Percentiles rank a stretch among this genome's conserved stretches.
These are phyloP conservation scores for Ambrosiella beaveri DNA, from an alignment of 2,329 filamentous ascomycete species.

Conservation along the genomic window DNA sequence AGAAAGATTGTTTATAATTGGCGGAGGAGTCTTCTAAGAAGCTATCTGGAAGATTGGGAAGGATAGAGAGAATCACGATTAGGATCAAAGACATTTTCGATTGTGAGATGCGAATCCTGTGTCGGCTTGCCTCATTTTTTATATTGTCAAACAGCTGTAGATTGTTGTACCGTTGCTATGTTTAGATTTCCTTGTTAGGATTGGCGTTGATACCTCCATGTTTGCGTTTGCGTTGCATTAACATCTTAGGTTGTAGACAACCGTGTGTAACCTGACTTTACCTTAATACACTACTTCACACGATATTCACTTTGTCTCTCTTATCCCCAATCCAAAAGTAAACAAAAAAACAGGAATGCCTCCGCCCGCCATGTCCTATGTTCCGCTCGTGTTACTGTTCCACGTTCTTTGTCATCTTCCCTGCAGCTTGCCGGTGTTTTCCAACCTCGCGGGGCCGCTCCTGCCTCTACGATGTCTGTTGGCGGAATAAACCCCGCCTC, in stretches of 20 bases:
- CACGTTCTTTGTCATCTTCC: constrained; percentile 2
- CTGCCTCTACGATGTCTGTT: background rate
- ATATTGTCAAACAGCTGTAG: background rate
- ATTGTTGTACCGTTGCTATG: background rate
- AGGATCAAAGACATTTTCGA: background rate
- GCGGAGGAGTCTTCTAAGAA: constrained; percentile 63
- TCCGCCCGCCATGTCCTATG: background rate
- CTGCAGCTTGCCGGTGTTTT: background rate
- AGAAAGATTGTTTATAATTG: constrained; percentile 89
- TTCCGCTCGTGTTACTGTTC: background rate
- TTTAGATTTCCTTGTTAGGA: background rate
- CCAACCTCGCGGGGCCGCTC: background rate
- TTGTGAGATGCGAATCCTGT: background rate
- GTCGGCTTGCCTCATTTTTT: background rate
- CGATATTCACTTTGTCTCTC: background rate
- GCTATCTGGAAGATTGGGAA: background rate
- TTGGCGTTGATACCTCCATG: background rate
- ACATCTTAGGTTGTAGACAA: background rate
- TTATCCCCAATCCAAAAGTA: background rate
- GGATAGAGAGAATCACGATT: background rate
- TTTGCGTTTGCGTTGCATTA: background rate
- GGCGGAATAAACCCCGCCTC: background rate
- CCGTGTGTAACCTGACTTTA: constrained; percentile 3
- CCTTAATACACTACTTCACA: constrained; percentile 3
- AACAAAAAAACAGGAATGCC: background rate